Conservation (phyloP, 164 flowering plant genomes). For the Cinnamomum chago region DNA sequence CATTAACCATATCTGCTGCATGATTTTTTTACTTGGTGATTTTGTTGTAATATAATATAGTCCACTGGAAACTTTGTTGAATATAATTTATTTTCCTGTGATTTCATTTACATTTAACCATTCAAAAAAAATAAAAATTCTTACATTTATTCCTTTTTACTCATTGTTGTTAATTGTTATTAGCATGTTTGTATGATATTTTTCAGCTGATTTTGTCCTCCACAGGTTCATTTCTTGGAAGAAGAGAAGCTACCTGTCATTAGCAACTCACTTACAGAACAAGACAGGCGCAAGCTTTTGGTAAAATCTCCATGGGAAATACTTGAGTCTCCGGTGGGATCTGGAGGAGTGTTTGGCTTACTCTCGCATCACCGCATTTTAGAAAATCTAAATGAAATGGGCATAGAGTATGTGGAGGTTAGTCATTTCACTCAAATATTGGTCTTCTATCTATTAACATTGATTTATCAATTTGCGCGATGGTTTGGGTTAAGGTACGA, state of each 20-base stretch:
- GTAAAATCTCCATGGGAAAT: conserved; percentile 95
- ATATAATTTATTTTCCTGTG: neutral
- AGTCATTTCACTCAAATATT: conserved; percentile 12
- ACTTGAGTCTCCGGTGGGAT: conserved; percentile 70
- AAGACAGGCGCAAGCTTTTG: conserved; percentile 51
- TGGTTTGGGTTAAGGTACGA: neutral
- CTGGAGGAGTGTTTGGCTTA: conserved; percentile 70
- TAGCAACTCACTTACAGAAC: conserved; percentile 35
- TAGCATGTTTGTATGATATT: neutral
- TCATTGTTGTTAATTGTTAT: neutral
- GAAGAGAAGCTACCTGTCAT: conserved; percentile 84
- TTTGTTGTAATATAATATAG: neutral
- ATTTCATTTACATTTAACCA: neutral
- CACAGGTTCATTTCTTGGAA: conserved; percentile 75
- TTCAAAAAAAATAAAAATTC: neutral
- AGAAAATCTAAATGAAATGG: conserved; percentile 44
- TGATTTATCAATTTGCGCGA: neutral
- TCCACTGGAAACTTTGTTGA: neutral
- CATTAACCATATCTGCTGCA: neutral
- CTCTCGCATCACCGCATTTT: conserved; percentile 49
- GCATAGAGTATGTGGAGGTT: conserved; percentile 78
- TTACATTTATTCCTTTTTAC: neutral
- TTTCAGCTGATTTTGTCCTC: neutral
- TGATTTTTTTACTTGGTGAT: neutral
- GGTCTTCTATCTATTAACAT: neutral